Conservation (phyloP, 371 early-diverging fungal species). For the Circinella umbellata region DNA sequence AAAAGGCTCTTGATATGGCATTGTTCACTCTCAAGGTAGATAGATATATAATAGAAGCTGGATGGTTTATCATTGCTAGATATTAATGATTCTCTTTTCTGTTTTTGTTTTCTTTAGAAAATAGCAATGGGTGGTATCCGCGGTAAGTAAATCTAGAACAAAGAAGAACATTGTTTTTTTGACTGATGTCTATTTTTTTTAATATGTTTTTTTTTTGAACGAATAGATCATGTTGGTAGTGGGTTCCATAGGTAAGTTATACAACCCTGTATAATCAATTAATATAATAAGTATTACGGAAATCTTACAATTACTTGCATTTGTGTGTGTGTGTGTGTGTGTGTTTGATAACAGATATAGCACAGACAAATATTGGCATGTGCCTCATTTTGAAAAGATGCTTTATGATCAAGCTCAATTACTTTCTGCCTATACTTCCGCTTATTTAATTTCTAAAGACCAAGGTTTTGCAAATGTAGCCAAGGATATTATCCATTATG, state of each 20-base stretch:
- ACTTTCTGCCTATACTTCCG: constrained; percentile 51
- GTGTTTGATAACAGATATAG: constrained; percentile 30
- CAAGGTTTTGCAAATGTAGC: constrained; percentile 50
- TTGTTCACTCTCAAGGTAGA: constrained; percentile 55
- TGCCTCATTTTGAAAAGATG: constrained; percentile 71
- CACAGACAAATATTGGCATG: constrained; percentile 50
- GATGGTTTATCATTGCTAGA: no score
- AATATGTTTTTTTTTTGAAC: not conserved
- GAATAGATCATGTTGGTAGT: constrained; percentile 59
- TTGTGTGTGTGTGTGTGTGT: no score
- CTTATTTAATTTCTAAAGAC: constrained; percentile 55
- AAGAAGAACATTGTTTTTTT: no score
- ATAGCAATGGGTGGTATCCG: constrained; percentile 67
- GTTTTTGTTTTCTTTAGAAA: constrained; percentile 25
- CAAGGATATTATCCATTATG: constrained; percentile 61
- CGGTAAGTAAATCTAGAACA: constrained; percentile 28
- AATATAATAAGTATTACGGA: no score
- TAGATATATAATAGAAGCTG: no score
- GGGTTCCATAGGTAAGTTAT: constrained; percentile 62
- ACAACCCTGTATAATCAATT: no score
- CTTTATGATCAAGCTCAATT: constrained; percentile 77
- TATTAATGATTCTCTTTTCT: no score
- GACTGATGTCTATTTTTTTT: not conserved
- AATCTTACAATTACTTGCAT: no score
- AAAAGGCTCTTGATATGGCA: constrained; percentile 62